Evolutionary conservation across 495 filamentous ascomycete species (phyloP).

Genomic region (Penicillium cosmopolitanum): DNA sequence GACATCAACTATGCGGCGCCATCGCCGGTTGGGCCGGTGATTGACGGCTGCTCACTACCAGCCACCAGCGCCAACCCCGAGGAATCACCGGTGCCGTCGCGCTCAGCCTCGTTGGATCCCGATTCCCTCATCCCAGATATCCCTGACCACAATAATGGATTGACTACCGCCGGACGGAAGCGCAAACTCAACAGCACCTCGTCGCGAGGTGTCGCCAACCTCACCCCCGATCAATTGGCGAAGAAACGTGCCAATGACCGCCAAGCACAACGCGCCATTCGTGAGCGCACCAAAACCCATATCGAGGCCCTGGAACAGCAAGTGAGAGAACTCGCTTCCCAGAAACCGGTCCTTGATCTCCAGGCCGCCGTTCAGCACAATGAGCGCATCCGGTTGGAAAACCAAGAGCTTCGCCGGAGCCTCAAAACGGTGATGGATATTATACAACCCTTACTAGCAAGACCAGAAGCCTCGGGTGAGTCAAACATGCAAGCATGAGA

Average conservation of each 20-base stretch:
- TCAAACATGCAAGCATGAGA: background rate
- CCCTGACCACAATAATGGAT: slow-evolving; percentile 15
- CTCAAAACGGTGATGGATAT: slow-evolving; percentile 63
- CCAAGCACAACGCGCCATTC: slow-evolving; percentile 84
- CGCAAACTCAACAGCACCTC: slow-evolving; percentile 55
- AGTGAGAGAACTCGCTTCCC: slow-evolving; percentile 70
- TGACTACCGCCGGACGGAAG: slow-evolving; percentile 44
- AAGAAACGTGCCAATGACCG: slow-evolving; percentile 88
- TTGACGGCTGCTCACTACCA: slow-evolving; percentile 22
- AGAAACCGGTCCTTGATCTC: slow-evolving; percentile 79
- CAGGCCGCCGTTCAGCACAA: slow-evolving; percentile 70
- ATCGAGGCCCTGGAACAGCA: slow-evolving; percentile 76
- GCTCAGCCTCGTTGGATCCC: slow-evolving; percentile 34
- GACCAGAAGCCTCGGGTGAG: slow-evolving; percentile 34
- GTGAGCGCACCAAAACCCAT: slow-evolving; percentile 78
- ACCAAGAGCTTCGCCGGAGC: slow-evolving; percentile 66
- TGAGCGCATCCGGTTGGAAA: slow-evolving; percentile 70
- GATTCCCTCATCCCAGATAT: slow-evolving; percentile 26
- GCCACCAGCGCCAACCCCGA: slow-evolving; percentile 32
- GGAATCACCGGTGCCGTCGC: slow-evolving; percentile 37
- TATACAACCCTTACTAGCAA: slow-evolving; percentile 63
- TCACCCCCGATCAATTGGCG: slow-evolving; percentile 71
- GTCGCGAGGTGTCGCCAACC: slow-evolving; percentile 71
- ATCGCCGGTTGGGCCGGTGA: slow-evolving; percentile 29
- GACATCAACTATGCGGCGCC: slow-evolving; percentile 32